A percentile compares a stretch with the other conserved stretches of the same genome.
These are phyloP conservation scores for Breynia disticha DNA, from an alignment of 441 rosid species.

Conservation along the genomic window DNA sequence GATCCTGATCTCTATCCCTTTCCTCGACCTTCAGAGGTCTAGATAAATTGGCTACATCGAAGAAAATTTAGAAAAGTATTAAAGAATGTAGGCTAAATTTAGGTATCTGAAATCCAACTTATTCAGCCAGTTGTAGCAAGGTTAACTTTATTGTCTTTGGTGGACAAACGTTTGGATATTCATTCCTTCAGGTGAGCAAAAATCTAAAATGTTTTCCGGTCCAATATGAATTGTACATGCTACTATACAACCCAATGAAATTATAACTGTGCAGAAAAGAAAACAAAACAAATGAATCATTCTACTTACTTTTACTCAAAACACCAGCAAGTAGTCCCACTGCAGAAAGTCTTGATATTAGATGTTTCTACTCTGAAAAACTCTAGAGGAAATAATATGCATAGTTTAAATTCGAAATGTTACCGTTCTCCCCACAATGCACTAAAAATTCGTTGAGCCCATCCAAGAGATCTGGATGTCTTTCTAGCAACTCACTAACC, in stretches of 20 bases:
- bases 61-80: slow-evolving; percentile 35
- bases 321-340: slow-evolving; percentile 87
- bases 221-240: not conserved
- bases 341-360: slow-evolving; percentile 34
- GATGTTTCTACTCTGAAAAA: slow-evolving; percentile 1
- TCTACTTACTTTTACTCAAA: slow-evolving; percentile 77
- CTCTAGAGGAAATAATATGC: slow-evolving; percentile 11
- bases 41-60: slow-evolving; percentile 57
- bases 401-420: slow-evolving; percentile 12
- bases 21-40: slow-evolving; percentile 64
- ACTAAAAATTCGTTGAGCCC: slow-evolving; percentile 76
- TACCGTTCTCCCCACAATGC: slow-evolving; percentile 84
- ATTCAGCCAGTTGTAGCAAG: not conserved
- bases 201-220: too few relatives aligned
- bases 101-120: slow-evolving; percentile 1
- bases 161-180: too few relatives aligned
- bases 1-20: slow-evolving; percentile 59
- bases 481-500: slow-evolving; percentile 76
- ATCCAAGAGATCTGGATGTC: slow-evolving; percentile 77
- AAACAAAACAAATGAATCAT: slow-evolving; percentile 14
- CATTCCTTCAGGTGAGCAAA: too few relatives aligned
- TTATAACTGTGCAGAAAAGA: slow-evolving; percentile 10
- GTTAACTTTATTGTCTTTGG: too few relatives aligned
- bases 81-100: slow-evolving; percentile 1
- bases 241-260: not conserved